These are phyloP conservation scores for Heritiera fomes DNA, from an alignment of 345 rosid genomes.

Conservation along the genomic window DNA sequence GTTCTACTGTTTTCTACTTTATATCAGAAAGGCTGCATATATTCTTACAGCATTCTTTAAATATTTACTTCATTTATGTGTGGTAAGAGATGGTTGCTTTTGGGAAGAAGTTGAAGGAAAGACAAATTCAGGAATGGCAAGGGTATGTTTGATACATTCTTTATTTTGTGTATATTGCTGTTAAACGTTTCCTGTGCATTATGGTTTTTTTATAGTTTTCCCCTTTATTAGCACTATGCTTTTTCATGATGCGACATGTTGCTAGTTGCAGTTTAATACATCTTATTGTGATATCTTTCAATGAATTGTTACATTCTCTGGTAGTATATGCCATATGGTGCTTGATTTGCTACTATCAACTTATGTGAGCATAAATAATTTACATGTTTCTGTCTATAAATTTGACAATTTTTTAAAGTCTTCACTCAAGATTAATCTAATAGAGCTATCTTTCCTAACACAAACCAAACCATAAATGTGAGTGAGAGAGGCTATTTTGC, in stretches of 20 bases:
- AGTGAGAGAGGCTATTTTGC: not conserved
- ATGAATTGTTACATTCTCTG: not conserved
- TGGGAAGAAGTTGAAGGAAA: slow-evolving; percentile 84
- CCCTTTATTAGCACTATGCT: not conserved
- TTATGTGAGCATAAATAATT: not conserved
- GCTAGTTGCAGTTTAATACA: not conserved
- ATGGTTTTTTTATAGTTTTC: not conserved
- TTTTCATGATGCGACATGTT: not conserved
- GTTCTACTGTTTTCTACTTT: not conserved
- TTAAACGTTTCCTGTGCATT: not conserved
- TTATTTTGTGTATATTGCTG: not conserved
- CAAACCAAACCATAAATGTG: not conserved
- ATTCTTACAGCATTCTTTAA: not conserved
- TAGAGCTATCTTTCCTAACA: not conserved
- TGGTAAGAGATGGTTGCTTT: slow-evolving; percentile 80
- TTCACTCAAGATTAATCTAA: not conserved
- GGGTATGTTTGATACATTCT: slow-evolving; percentile 45
- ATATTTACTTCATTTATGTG: slow-evolving; percentile 18
- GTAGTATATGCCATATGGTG: not conserved
- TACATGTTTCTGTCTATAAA: not conserved
- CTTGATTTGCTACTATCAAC: slow-evolving; percentile 7
- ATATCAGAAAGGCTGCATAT: not conserved
- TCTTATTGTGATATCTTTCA: slow-evolving; percentile 3
- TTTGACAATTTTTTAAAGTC: not conserved
- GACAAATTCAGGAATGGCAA: slow-evolving; percentile 87